These are phyloP conservation scores for Raphanus raphanistrum DNA, from an alignment of 345 rosid genomes.

Conservation along the genomic window DNA sequence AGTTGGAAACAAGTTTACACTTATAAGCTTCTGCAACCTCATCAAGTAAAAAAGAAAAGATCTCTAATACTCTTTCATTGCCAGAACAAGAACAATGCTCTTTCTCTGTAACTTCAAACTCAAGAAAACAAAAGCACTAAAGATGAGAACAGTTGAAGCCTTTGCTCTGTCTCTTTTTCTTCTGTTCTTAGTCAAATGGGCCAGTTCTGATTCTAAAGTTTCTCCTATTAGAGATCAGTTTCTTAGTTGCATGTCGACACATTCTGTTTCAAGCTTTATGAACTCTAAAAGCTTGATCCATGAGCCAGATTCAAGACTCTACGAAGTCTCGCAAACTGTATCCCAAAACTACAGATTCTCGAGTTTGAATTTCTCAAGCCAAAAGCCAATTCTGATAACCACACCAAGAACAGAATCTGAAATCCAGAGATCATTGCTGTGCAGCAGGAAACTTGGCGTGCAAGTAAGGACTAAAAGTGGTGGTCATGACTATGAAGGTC, in stretches of 20 bases:
- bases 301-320: slow-evolving; percentile 25
- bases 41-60: too few relatives aligned
- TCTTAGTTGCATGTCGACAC: slow-evolving; percentile 35
- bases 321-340: slow-evolving; percentile 16
- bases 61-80: slow-evolving; percentile 12
- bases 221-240: slow-evolving; percentile 26
- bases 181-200: slow-evolving; percentile 35
- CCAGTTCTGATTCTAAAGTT: slow-evolving; percentile 22
- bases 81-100: slow-evolving; percentile 20
- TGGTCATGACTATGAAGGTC: slow-evolving; percentile 72
- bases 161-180: slow-evolving; percentile 31
- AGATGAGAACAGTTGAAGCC: slow-evolving; percentile 29
- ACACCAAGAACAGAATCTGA: slow-evolving; percentile 49
- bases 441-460: slow-evolving; percentile 38
- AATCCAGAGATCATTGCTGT: slow-evolving; percentile 53
- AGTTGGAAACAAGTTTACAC: slow-evolving; percentile 21
- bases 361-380: slow-evolving; percentile 38
- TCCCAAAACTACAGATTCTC: slow-evolving; percentile 23
- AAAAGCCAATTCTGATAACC: slow-evolving; percentile 45
- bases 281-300: slow-evolving; percentile 22
- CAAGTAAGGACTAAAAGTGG: slow-evolving; percentile 62
- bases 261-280: slow-evolving; percentile 16
- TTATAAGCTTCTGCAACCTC: slow-evolving; percentile 8
- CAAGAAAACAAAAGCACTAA: slow-evolving; percentile 23
- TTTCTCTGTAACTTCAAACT: slow-evolving; percentile 32